Evolutionary conservation across 2,329 filamentous ascomycete genomes (phyloP).

Genomic region (Diplodia corticola): DNA sequence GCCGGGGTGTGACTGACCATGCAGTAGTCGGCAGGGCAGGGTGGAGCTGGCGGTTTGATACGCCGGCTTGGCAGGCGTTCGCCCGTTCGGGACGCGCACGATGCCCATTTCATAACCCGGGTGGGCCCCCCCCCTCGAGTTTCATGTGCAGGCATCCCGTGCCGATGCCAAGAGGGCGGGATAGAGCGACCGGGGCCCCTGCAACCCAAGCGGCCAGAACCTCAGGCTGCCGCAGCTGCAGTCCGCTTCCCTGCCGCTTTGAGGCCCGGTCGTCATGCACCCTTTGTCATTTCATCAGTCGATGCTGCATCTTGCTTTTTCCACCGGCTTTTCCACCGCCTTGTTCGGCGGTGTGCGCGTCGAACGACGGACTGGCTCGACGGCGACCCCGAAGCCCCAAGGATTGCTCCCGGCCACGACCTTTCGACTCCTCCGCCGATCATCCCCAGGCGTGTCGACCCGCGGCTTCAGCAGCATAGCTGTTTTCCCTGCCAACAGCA

Average conservation of each 20-base stretch:
- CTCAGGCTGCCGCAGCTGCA: background rate
- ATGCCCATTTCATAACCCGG: background rate
- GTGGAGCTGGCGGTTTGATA: conserved; percentile 1
- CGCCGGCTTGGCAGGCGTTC: background rate
- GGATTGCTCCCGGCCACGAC: background rate
- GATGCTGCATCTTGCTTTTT: background rate
- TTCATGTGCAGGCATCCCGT: conserved; percentile 9
- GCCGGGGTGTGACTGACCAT: background rate
- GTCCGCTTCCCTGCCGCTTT: background rate
- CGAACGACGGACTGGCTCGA: background rate
- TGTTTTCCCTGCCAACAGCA: background rate
- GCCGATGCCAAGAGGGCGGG: background rate
- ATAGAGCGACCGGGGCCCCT: background rate
- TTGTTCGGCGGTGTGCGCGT: background rate
- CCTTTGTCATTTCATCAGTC: background rate
- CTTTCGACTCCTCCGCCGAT: background rate
- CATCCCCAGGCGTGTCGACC: background rate
- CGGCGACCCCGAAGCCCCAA: background rate
- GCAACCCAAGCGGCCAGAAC: background rate
- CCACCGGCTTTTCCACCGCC: background rate
- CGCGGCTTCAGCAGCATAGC: background rate
- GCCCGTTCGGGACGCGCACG: background rate
- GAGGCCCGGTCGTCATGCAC: background rate
- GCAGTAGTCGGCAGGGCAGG: background rate
- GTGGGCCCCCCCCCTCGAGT: background rate